Percentiles rank a stretch among this genome's conserved stretches.
Conservation (phyloP, 768 basidiomycete species). For the Leccinum rimulosum region DNA sequence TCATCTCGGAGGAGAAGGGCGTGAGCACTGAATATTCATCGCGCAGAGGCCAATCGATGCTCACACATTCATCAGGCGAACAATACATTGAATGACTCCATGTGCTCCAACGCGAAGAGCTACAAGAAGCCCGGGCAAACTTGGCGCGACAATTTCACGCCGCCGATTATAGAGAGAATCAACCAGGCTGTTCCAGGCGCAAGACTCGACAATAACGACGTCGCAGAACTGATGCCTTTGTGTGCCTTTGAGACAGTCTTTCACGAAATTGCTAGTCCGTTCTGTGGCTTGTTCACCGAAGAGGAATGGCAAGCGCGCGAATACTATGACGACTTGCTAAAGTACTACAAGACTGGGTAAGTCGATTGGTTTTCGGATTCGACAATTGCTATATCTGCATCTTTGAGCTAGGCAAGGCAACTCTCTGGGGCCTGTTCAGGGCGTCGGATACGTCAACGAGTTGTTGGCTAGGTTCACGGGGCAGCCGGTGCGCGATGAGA, state of each 20-base stretch:
- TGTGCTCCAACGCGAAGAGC: slow-evolving; percentile 58
- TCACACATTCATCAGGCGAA: slow-evolving; percentile 42
- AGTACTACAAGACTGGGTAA: slow-evolving; percentile 77
- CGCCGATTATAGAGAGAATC: slow-evolving; percentile 55
- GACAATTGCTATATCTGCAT: slow-evolving; percentile 1
- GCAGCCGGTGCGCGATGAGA: slow-evolving; percentile 60
- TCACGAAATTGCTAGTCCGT: slow-evolving; percentile 51
- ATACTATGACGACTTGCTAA: slow-evolving; percentile 69
- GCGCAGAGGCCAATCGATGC: neutral
- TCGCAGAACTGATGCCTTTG: slow-evolving; percentile 60
- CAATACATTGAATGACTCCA: slow-evolving; percentile 63
- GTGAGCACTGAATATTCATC: slow-evolving; percentile 35
- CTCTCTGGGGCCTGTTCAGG: slow-evolving; percentile 69
- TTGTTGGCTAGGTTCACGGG: slow-evolving; percentile 78
- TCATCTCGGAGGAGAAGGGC: slow-evolving; percentile 44
- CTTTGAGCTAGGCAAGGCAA: slow-evolving; percentile 56
- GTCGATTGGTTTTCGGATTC: slow-evolving; percentile 14
- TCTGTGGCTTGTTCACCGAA: slow-evolving; percentile 67
- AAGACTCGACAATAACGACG: slow-evolving; percentile 51
- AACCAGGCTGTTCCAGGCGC: slow-evolving; percentile 63
- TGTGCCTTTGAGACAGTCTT: slow-evolving; percentile 80
- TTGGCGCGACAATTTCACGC: slow-evolving; percentile 60
- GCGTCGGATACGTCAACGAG: slow-evolving; percentile 87
- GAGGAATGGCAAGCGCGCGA: slow-evolving; percentile 67
- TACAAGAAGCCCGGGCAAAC: slow-evolving; percentile 41